A percentile compares a stretch with the other conserved stretches of the same genome.
Conservation (phyloP, 768 basidiomycete species). For the Cystobasidium tubakii region DNA sequence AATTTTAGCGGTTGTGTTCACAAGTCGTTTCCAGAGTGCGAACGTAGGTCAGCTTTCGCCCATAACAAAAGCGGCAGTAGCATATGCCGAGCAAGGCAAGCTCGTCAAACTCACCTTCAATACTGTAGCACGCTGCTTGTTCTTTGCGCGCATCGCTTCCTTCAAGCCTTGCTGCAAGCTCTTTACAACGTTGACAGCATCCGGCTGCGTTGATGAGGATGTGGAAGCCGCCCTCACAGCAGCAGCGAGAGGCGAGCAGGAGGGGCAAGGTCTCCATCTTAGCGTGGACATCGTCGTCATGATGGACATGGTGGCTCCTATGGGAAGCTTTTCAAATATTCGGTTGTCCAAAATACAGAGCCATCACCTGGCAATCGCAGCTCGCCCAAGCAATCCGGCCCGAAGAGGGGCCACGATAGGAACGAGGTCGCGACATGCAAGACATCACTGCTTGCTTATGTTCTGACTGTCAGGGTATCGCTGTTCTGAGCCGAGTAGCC, state of each 20-base stretch:
- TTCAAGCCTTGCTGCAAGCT: constrained; percentile 14
- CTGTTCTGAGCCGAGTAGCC: too few species aligned
- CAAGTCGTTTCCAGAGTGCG: too few species aligned
- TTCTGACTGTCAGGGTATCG: too few species aligned
- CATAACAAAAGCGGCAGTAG: background rate
- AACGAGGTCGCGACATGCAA: background rate
- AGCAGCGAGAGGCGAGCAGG: background rate
- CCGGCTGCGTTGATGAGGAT: background rate
- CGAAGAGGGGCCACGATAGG: background rate
- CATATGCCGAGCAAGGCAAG: too few species aligned
- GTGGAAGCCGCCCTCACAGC: constrained; percentile 2
- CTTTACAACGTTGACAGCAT: background rate
- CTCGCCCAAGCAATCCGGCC: background rate
- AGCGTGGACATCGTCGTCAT: background rate
- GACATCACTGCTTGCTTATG: too few species aligned
- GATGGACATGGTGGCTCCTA: background rate
- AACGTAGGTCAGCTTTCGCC: background rate
- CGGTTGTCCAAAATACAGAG: too few species aligned
- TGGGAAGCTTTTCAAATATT: too few species aligned
- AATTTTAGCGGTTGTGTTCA: too few species aligned
- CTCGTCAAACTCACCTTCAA: constrained; percentile 28
- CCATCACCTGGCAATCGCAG: background rate
- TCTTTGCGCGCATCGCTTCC: constrained; percentile 27
- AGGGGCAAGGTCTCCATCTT: background rate
- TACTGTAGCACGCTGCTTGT: constrained; percentile 10